Evolutionary conservation across 2,329 filamentous ascomycete species (phyloP).

Genomic region (Tolypocladium tundrense): DNA sequence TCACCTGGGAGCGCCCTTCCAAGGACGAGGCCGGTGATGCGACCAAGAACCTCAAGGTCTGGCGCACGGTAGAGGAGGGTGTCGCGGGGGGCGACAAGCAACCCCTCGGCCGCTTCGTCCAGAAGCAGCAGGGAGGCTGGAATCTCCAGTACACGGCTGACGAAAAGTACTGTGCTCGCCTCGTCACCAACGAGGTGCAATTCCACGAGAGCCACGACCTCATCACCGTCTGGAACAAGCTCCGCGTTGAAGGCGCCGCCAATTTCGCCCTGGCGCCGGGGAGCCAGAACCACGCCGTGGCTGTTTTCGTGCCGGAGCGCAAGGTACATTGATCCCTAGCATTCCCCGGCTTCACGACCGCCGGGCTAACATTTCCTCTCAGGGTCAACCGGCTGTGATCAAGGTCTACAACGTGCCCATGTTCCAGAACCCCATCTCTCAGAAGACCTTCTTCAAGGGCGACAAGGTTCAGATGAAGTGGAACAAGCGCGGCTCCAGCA

Average conservation of each 20-base stretch:
- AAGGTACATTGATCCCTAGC: slow-evolving; percentile 50
- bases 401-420: slow-evolving; percentile 91
- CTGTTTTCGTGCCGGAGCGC: slow-evolving; percentile 89
- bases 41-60: slow-evolving; percentile 93
- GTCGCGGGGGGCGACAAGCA: slow-evolving; percentile 54
- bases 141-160: slow-evolving; percentile 95
- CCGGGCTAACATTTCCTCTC: slow-evolving; percentile 1
- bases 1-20: slow-evolving; percentile 87
- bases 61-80: slow-evolving; percentile 68
- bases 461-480: slow-evolving; percentile 99
- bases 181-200: slow-evolving; percentile 94
- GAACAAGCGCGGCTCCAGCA: slow-evolving; percentile 83
- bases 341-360: slow-evolving; percentile 6
- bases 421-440: slow-evolving; percentile 73
- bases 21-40: slow-evolving; percentile 94
- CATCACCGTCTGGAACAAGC: slow-evolving; percentile 84
- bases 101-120: slow-evolving; percentile 81
- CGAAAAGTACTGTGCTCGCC: slow-evolving; percentile 84
- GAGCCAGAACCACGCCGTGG: slow-evolving; percentile 73
- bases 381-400: slow-evolving; percentile 89
- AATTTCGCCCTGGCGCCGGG: slow-evolving; percentile 88
- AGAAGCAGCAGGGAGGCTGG: slow-evolving; percentile 93
- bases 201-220: slow-evolving; percentile 89
- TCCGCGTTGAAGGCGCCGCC: slow-evolving; percentile 79
- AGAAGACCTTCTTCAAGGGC: slow-evolving; percentile 99